Conservation (phyloP, 148 eudicot genomes). For the Diospyros lotus region DNA sequence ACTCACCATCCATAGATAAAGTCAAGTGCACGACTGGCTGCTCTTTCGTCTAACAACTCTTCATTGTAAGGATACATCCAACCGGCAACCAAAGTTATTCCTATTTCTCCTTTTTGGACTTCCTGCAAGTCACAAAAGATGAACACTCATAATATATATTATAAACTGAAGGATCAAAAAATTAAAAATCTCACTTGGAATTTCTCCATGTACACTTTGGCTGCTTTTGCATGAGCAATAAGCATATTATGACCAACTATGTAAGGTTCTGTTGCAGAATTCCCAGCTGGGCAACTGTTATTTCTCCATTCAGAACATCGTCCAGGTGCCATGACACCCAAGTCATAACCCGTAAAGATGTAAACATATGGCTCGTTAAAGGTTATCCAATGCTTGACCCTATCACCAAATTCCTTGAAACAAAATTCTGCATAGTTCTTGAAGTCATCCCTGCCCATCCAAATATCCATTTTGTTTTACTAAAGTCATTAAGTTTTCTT, state of each 20-base stretch:
- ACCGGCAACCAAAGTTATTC: constrained; percentile 34
- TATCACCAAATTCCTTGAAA: constrained; percentile 20
- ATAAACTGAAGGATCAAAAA: too few species aligned
- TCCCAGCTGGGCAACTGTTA: neutral
- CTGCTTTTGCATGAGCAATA: constrained; percentile 1
- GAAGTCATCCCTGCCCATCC: constrained; percentile 22
- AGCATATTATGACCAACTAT: constrained; percentile 16
- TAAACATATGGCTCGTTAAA: constrained; percentile 21
- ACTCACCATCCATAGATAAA: constrained; percentile 60
- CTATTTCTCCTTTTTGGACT: constrained; percentile 50
- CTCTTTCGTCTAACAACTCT: constrained; percentile 14
- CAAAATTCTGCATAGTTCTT: constrained; percentile 17
- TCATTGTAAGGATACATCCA: constrained; percentile 42
- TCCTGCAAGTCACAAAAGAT: constrained; percentile 14
- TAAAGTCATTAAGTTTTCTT: neutral
- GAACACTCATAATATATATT: too few species aligned
- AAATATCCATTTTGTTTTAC: too few species aligned
- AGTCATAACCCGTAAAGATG: neutral
- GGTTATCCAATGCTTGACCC: constrained; percentile 29
- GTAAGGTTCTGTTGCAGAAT: constrained; percentile 16
- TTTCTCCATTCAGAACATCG: constrained; percentile 2
- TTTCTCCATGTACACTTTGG: constrained; percentile 13
- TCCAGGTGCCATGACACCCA: constrained; percentile 1
- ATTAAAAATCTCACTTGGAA: constrained; percentile 11
- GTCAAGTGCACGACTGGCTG: constrained; percentile 41